A percentile compares a stretch with the other conserved stretches of the same genome.
Evolutionary conservation across 2,329 filamentous ascomycete genomes (phyloP).

Genomic region (Venturiaceae sp.): DNA sequence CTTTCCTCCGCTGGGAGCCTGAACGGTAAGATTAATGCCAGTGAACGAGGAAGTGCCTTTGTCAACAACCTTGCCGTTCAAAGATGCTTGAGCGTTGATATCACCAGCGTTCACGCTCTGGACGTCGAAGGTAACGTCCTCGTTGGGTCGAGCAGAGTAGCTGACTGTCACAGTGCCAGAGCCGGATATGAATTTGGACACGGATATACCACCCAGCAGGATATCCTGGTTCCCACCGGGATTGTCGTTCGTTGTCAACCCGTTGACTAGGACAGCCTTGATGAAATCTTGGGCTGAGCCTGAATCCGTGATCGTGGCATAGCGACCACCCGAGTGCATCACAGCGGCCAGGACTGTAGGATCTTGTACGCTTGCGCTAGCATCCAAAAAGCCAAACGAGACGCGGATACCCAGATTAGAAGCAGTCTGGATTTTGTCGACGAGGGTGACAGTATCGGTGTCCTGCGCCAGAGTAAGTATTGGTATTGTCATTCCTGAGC

Average conservation of each 20-base stretch:
- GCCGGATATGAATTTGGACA: neutral
- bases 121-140: slow-evolving; percentile 2
- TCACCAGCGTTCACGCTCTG: too few species aligned
- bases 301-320: slow-evolving; percentile 7
- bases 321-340: slow-evolving; percentile 10
- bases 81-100: too few species aligned
- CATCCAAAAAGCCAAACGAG: slow-evolving; percentile 12
- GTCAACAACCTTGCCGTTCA: neutral
- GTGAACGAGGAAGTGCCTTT: neutral
- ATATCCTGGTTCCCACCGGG: neutral
- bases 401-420: slow-evolving; percentile 10
- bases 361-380: slow-evolving; percentile 4
- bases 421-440: slow-evolving; percentile 11
- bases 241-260: slow-evolving; percentile 10
- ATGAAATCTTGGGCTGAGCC: slow-evolving; percentile 11
- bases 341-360: slow-evolving; percentile 10
- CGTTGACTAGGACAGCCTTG: slow-evolving; percentile 11
- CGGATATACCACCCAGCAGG: neutral
- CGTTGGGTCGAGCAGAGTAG: neutral
- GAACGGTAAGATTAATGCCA: neutral
- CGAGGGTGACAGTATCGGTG: slow-evolving; percentile 6
- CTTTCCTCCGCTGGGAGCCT: neutral
- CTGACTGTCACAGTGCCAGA: neutral
- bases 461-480: neutral
- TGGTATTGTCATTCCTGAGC: neutral